A percentile compares a stretch with the other conserved stretches of the same genome.
Evolutionary conservation across 257 asterid species (phyloP).

Genomic region (Scutellaria galericulata): DNA sequence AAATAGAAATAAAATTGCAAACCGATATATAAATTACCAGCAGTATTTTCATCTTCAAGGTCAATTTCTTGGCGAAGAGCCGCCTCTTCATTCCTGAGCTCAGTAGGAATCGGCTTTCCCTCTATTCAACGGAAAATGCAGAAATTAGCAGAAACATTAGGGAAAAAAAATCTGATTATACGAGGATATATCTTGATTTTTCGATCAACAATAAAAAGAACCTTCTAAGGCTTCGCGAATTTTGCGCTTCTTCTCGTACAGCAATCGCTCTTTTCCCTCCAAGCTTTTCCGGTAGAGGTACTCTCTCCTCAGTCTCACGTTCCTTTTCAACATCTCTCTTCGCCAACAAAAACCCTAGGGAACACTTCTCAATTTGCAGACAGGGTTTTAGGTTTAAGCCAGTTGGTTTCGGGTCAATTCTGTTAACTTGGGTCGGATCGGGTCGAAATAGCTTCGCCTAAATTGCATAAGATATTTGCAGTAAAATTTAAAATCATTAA

Average conservation of each 20-base stretch:
- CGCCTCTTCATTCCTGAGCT: slow-evolving; percentile 92
- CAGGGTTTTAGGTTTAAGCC: slow-evolving; percentile 1
- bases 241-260: slow-evolving; percentile 87
- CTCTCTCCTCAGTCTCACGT: slow-evolving; percentile 76
- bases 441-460: too few species aligned
- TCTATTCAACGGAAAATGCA: slow-evolving; percentile 41
- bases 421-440: slow-evolving; percentile 12
- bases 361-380: neutral
- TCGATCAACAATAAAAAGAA: slow-evolving; percentile 14
- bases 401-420: neutral
- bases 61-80: slow-evolving; percentile 92
- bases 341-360: slow-evolving; percentile 26
- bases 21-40: slow-evolving; percentile 47
- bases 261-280: slow-evolving; percentile 88
- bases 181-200: neutral
- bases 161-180: neutral
- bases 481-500: too few species aligned
- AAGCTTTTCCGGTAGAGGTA: slow-evolving; percentile 86
- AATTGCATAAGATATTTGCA: too few species aligned
- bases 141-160: neutral
- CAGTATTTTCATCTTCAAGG: slow-evolving; percentile 88
- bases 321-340: slow-evolving; percentile 71
- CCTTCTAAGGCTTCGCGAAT: slow-evolving; percentile 83
- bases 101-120: slow-evolving; percentile 98
- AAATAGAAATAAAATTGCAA: neutral